Percentiles rank a stretch among this genome's conserved stretches.
These are phyloP conservation scores for Sanghuangporus baumii DNA, from an alignment of 1,284 basidiomycete genomes.

Conservation along the genomic window DNA sequence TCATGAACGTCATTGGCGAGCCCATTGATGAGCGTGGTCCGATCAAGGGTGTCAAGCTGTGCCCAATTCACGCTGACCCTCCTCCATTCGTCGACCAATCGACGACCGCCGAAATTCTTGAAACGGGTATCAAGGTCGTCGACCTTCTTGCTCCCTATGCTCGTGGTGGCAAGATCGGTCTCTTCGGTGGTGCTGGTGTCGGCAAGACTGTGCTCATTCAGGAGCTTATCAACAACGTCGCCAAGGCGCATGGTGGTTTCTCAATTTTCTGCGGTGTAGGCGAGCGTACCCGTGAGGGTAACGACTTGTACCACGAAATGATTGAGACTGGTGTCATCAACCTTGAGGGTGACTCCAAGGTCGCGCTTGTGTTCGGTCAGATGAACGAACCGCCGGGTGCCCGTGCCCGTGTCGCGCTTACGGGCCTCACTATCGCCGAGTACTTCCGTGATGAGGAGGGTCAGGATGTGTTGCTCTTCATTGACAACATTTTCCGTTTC, in stretches of 20 bases:
- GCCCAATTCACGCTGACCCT: constrained; percentile 94
- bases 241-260: constrained; percentile 99
- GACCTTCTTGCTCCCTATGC: constrained; percentile 98
- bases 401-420: constrained; percentile 99
- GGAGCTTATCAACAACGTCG: constrained; percentile 99
- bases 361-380: constrained; percentile 99
- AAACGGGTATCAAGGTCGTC: constrained; percentile 99
- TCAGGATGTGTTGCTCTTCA: constrained; percentile 99
- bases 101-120: constrained; percentile 95
- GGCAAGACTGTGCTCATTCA: constrained; percentile 99
- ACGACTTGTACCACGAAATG: constrained; percentile 99
- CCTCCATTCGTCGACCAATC: constrained; percentile 98
- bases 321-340: constrained; percentile 99
- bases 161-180: constrained; percentile 99
- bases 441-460: constrained; percentile 99
- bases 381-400: constrained; percentile 99
- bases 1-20: constrained; percentile 99
- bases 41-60: constrained; percentile 90
- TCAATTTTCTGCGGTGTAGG: constrained; percentile 99
- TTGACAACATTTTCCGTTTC: constrained; percentile 99
- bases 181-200: constrained; percentile 99
- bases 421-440: constrained; percentile 97
- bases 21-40: constrained; percentile 99
- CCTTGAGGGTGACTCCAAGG: constrained; percentile 97
- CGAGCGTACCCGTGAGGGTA: constrained; percentile 99